Percentiles rank a stretch among this genome's conserved stretches.
phyloP scores from a whole-genome alignment of 306 rosid species.

The Arachis hypogaea region DNA sequence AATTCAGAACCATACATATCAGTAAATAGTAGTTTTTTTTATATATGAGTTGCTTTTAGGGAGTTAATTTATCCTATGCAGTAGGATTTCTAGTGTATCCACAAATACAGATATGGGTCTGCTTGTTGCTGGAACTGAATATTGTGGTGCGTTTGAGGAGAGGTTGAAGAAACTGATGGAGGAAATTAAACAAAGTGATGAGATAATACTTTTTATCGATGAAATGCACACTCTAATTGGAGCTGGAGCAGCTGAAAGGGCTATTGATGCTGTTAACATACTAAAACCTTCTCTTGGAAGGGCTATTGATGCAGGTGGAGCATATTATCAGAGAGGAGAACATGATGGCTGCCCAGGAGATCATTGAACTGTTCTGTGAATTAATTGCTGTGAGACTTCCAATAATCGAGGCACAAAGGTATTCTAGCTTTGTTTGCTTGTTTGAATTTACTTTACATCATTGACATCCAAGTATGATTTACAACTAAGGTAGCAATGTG shows the following conservation, averaged over 20 bases:
- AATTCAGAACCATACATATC: too few species aligned
- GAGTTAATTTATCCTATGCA: too few species aligned
- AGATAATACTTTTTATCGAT: slow-evolving; percentile 92
- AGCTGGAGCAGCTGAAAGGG: slow-evolving; percentile 99
- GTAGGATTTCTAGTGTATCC: too few species aligned
- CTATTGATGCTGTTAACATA: slow-evolving; percentile 97
- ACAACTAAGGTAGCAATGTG: slow-evolving; percentile 3
- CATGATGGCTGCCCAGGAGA: slow-evolving; percentile 98
- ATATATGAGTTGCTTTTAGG: too few species aligned
- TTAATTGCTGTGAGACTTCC: slow-evolving; percentile 89
- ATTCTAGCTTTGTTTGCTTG: slow-evolving; percentile 21
- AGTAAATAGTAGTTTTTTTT: too few species aligned
- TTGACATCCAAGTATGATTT: slow-evolving; percentile 20
- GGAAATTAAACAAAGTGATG: slow-evolving; percentile 98
- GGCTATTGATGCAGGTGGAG: slow-evolving; percentile 71
- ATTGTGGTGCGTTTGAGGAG: slow-evolving; percentile 99
- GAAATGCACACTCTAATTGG: slow-evolving; percentile 99
- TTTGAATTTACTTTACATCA: slow-evolving; percentile 24
- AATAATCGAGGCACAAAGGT: slow-evolving; percentile 89
- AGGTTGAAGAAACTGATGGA: slow-evolving; percentile 97
- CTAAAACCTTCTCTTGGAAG: slow-evolving; percentile 96
- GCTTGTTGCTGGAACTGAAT: slow-evolving; percentile 98
- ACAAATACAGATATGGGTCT: slow-evolving; percentile 73
- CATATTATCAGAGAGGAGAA: slow-evolving; percentile 96
- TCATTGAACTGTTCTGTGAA: slow-evolving; percentile 82